phyloP scores from a whole-genome alignment of 2,329 filamentous ascomycete genomes.

The Stromatinia cepivora region DNA sequence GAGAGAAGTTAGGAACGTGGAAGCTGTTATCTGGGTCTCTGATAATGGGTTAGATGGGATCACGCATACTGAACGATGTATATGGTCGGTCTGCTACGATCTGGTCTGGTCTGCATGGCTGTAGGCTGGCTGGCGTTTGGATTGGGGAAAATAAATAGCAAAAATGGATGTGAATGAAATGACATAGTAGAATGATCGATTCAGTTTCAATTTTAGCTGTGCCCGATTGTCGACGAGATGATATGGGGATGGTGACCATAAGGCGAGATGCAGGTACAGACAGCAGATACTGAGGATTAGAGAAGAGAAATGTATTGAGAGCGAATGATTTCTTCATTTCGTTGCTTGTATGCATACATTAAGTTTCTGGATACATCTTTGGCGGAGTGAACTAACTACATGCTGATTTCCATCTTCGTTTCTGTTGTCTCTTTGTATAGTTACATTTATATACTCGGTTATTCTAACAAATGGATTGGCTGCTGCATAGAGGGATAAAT shows the following conservation, averaged over 20 bases:
- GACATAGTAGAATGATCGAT: conserved; percentile 9
- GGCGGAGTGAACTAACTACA: not conserved
- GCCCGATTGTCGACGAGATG: not conserved
- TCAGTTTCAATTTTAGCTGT: conserved; percentile 1
- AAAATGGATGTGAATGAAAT: conserved; percentile 21
- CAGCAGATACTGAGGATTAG: not conserved
- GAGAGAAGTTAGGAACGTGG: not conserved
- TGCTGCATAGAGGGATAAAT: not conserved
- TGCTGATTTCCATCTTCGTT: not conserved
- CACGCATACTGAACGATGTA: conserved; percentile 19
- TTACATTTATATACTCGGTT: not conserved
- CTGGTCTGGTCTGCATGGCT: conserved; percentile 23
- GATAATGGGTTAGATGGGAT: conserved; percentile 17
- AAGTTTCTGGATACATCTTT: not conserved
- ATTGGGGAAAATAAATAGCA: conserved; percentile 21
- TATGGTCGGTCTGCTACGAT: conserved; percentile 8
- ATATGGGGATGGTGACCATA: not conserved
- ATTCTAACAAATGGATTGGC: not conserved
- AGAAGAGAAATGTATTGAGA: not conserved
- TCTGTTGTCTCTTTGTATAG: not conserved
- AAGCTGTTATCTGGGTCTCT: conserved; percentile 17
- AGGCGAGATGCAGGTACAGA: not conserved
- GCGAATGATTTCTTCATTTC: not conserved
- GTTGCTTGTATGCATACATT: not conserved
- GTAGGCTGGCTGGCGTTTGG: conserved; percentile 22